These are phyloP conservation scores for Alternaria rosae DNA, from an alignment of 2,329 filamentous ascomycete species.

Conservation along the genomic window DNA sequence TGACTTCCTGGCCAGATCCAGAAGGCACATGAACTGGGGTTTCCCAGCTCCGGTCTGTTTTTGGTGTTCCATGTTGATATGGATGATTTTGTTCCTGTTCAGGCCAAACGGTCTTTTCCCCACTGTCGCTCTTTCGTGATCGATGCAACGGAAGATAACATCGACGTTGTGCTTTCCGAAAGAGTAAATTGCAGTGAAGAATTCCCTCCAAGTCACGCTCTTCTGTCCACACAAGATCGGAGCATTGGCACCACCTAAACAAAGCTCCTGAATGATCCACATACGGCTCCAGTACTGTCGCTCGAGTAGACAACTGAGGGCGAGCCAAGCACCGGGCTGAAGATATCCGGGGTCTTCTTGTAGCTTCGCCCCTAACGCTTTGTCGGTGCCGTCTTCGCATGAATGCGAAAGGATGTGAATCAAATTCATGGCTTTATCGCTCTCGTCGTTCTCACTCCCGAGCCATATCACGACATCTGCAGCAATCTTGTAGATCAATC, in stretches of 20 bases:
- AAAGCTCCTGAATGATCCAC: neutral
- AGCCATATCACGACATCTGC: neutral
- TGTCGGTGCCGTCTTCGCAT: neutral
- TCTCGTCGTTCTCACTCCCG: neutral
- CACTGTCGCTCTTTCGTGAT: too few species aligned
- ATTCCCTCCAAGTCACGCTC: neutral
- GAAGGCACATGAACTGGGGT: too few species aligned
- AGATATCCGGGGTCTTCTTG: neutral
- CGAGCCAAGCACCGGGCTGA: neutral
- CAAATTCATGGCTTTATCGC: neutral
- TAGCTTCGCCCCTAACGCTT: neutral
- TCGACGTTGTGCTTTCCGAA: too few species aligned
- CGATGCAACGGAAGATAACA: too few species aligned
- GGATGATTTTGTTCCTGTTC: too few species aligned
- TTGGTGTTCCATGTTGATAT: too few species aligned
- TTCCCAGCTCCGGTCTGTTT: too few species aligned
- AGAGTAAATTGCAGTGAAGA: too few species aligned
- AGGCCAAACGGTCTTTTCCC: too few species aligned
- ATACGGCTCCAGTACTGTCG: neutral
- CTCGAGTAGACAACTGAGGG: neutral
- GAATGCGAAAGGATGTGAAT: neutral
- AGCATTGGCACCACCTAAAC: neutral
- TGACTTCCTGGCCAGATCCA: too few species aligned
- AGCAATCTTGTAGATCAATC: neutral
- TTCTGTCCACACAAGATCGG: neutral